A percentile compares a stretch with the other conserved stretches of the same genome.
These are phyloP conservation scores for Sclerospora graminicola DNA, from an alignment of 352 stramenopile genomes.

Conservation along the genomic window DNA sequence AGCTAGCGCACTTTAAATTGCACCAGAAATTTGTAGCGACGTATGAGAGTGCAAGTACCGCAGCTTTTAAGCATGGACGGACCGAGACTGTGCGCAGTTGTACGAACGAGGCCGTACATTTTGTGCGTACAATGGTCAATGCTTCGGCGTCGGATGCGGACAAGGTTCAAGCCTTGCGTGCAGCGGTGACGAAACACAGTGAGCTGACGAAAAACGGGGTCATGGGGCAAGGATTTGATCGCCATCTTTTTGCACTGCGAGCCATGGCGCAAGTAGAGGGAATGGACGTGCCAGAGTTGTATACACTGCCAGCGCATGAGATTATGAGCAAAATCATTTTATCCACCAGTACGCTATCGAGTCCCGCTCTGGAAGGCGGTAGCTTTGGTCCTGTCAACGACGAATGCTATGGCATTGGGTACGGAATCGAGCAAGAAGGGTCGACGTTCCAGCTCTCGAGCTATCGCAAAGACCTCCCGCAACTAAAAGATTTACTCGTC, in stretches of 20 bases:
- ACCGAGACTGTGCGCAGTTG: slow-evolving; percentile 86
- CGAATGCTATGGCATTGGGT: slow-evolving; percentile 86
- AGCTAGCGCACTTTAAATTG: slow-evolving; percentile 81
- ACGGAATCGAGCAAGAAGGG: slow-evolving; percentile 76
- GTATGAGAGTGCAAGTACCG: slow-evolving; percentile 84
- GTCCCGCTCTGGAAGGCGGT: slow-evolving; percentile 70
- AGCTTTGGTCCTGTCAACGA: slow-evolving; percentile 87
- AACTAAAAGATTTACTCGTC: slow-evolving; percentile 65
- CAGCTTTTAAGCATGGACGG: slow-evolving; percentile 87
- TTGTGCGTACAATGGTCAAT: slow-evolving; percentile 67
- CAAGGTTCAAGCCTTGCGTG: slow-evolving; percentile 53
- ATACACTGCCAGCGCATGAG: slow-evolving; percentile 65
- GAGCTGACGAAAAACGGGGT: slow-evolving; percentile 86
- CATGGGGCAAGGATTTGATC: slow-evolving; percentile 86
- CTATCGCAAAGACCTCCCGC: slow-evolving; percentile 65
- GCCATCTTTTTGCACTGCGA: slow-evolving; percentile 75
- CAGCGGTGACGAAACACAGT: slow-evolving; percentile 78
- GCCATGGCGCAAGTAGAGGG: slow-evolving; percentile 58
- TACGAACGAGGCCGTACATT: slow-evolving; percentile 75
- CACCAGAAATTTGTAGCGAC: slow-evolving; percentile 77
- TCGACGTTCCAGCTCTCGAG: slow-evolving; percentile 82
- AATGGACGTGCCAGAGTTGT: slow-evolving; percentile 57
- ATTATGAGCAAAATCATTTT: slow-evolving; percentile 85
- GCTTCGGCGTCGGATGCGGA: slow-evolving; percentile 35
- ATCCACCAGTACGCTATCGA: slow-evolving; percentile 86